Evolutionary conservation across 73 alveolate genomes (phyloP).

Genomic region (Paramecium tetraurelia): DNA sequence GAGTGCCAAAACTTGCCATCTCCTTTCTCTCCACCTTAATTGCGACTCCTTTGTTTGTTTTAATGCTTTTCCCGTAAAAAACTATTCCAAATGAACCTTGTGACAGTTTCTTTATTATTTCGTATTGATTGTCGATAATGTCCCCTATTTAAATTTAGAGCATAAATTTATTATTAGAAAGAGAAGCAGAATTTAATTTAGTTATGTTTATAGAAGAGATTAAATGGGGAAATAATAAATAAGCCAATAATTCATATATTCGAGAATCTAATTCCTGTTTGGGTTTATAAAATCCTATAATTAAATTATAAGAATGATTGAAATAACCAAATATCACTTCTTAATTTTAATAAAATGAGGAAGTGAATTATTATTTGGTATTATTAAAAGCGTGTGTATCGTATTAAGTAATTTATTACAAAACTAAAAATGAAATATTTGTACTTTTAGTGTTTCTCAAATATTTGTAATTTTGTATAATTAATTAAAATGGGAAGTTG

Average conservation of each 20-base stretch:
- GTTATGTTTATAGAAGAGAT: background rate
- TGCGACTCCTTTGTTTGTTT: slow-evolving; percentile 54
- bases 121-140: background rate
- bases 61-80: slow-evolving; percentile 7
- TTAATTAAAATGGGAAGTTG: slow-evolving; percentile 34
- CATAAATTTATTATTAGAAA: background rate
- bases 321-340: background rate
- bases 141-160: slow-evolving; percentile 37
- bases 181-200: background rate
- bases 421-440: background rate
- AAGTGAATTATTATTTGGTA: background rate
- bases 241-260: background rate
- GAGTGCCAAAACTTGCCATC: background rate
- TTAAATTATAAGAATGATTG: background rate
- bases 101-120: background rate
- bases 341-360: background rate
- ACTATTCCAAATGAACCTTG: slow-evolving; percentile 61
- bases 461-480: background rate
- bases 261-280: background rate
- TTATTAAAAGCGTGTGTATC: background rate
- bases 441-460: background rate
- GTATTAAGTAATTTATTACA: no score
- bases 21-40: slow-evolving; percentile 53
- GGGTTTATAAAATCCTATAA: background rate
- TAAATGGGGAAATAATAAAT: background rate